These are phyloP conservation scores for Clausena lansium DNA, from an alignment of 345 rosid species.

Conservation along the genomic window DNA sequence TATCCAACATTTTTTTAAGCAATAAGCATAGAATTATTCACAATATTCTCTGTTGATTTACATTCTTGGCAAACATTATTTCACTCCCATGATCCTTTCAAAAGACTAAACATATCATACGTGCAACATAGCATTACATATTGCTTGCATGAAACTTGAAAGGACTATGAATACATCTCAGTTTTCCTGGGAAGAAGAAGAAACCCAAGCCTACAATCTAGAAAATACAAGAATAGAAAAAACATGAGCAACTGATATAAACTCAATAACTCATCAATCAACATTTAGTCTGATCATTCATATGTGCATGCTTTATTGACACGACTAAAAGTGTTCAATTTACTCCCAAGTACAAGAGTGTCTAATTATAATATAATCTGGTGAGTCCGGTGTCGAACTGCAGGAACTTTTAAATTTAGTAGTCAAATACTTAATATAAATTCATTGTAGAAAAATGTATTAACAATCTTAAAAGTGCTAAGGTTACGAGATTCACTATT, in stretches of 20 bases:
- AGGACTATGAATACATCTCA: background rate
- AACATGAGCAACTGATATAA: background rate
- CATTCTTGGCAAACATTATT: background rate
- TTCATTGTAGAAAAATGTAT: too few relatives aligned
- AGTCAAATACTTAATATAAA: too few relatives aligned
- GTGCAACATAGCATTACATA: background rate
- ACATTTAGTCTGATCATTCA: slow-evolving; percentile 8
- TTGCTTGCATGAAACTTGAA: background rate
- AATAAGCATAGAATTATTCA: background rate
- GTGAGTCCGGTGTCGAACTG: too few relatives aligned
- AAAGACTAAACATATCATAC: background rate
- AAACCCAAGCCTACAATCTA: background rate
- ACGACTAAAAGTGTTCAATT: too few relatives aligned
- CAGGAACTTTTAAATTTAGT: too few relatives aligned
- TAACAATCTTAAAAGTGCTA: too few relatives aligned
- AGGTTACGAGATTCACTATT: too few relatives aligned
- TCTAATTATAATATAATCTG: too few relatives aligned
- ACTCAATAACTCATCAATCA: background rate
- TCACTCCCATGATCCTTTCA: background rate
- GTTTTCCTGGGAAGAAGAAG: background rate
- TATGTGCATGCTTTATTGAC: slow-evolving; percentile 51
- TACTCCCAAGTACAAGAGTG: too few relatives aligned
- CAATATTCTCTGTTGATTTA: background rate
- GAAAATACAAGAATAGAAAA: background rate
- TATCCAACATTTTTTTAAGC: too few relatives aligned